These are phyloP conservation scores for Backusella parvicylindrica DNA, from an alignment of 192 early-diverging fungal genomes.

Conservation along the genomic window DNA sequence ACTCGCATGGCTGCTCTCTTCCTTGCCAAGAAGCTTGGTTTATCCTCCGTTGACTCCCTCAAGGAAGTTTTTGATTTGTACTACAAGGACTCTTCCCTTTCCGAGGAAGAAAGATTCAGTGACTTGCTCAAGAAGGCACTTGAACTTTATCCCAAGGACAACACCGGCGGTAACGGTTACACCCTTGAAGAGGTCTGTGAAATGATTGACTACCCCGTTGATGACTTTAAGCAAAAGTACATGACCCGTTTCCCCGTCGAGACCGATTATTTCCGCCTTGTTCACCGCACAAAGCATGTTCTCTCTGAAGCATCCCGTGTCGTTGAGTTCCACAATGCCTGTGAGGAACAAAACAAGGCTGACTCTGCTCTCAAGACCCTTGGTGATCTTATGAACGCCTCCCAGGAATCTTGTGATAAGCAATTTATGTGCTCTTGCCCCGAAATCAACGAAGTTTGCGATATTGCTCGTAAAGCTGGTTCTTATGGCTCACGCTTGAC, in stretches of 20 bases:
- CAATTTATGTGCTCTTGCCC: constrained; percentile 79
- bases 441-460: constrained; percentile 81
- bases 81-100: constrained; percentile 29
- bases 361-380: constrained; percentile 43
- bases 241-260: constrained; percentile 47
- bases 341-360: constrained; percentile 29
- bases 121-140: constrained; percentile 21
- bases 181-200: constrained; percentile 39
- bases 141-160: constrained; percentile 30
- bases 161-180: constrained; percentile 33
- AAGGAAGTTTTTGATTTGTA: constrained; percentile 45
- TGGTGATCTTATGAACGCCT: constrained; percentile 85
- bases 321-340: constrained; percentile 62
- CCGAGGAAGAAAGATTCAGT: constrained; percentile 20
- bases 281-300: constrained; percentile 80
- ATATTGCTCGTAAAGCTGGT: constrained; percentile 59
- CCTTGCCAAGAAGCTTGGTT: constrained; percentile 48
- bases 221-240: constrained; percentile 33
- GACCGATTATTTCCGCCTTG: constrained; percentile 59
- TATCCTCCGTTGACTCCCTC: constrained; percentile 35
- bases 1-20: constrained; percentile 74
- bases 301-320: constrained; percentile 78
- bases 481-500: constrained; percentile 83
- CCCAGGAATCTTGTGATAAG: constrained; percentile 77
- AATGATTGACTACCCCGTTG: constrained; percentile 26